Evolutionary conservation across 306 rosid species (phyloP).

Genomic region (Glycyrrhiza uralensis): DNA sequence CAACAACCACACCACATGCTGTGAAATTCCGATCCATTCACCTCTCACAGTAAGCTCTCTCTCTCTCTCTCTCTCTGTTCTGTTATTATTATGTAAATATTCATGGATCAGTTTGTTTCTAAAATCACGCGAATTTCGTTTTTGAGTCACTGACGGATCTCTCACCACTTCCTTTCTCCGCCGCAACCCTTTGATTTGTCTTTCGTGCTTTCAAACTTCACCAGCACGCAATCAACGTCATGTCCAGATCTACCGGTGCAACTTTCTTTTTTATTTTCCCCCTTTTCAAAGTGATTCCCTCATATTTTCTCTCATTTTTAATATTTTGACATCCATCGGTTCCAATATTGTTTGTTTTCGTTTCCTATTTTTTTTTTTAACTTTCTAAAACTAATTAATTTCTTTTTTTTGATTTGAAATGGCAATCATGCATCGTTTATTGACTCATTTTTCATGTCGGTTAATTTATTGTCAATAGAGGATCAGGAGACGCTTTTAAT

Average conservation of each 20-base stretch:
- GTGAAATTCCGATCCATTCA: constrained; percentile 16
- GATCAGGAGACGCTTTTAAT: constrained; percentile 35
- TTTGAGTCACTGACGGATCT: constrained; percentile 25
- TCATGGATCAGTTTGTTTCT: neutral
- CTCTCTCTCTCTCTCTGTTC: neutral
- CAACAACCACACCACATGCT: constrained; percentile 1
- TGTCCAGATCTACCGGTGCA: constrained; percentile 42
- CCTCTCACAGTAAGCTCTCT: constrained; percentile 26
- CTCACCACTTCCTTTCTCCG: constrained; percentile 23
- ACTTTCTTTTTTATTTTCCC: neutral
- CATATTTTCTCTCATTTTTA: neutral
- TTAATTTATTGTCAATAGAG: constrained; percentile 9
- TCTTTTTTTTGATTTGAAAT: neutral
- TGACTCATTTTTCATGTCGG: constrained; percentile 27
- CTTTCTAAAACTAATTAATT: no score
- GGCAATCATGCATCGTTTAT: neutral
- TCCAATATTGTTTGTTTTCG: neutral
- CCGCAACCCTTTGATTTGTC: constrained; percentile 23
- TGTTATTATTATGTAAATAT: neutral
- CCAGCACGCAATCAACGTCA: constrained; percentile 28
- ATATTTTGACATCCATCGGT: neutral
- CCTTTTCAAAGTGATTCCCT: neutral
- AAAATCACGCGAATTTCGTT: constrained; percentile 19
- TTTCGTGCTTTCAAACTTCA: constrained; percentile 14
- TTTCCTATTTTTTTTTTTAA: neutral